Base-by-base conservation (phyloP, 2,329 filamentous ascomycete species). In the Xylariaceae sp. region DNA sequence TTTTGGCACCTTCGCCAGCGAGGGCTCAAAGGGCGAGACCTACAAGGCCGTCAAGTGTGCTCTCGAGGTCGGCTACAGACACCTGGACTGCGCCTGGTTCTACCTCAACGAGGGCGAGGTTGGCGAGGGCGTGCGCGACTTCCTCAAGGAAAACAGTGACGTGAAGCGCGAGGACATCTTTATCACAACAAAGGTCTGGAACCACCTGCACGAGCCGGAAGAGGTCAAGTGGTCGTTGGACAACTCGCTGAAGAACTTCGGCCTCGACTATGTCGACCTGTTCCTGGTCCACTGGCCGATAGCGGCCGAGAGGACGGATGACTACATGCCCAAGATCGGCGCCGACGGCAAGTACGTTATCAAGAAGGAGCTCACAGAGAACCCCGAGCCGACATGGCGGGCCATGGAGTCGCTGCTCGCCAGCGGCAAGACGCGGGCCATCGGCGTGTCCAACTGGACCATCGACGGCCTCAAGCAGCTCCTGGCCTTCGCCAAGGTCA, bases 21-120 rank as follows among this genome's bases (percentile, higher is more conserved):
- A 84, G 60, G 79, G 77, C 36, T 53, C 64, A 41, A 63, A 65
- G 44, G 73, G 73, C 24, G 71, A 77, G 60, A 70, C 70, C 28
- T 77, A 77, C 62, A 65, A 61, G 36, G 80, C 80, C 13, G 80
- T 85, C 42, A 73, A 76, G 50, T 64, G 62, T 41, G 79, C 78
- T 12, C 65, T 83, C 11, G 66, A 70, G 46, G 62, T 64, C 36
- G 79, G 79, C 28, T 83, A 83, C 60, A 67, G 77, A 29, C 76
- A 81, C 53, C 73, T 82, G 40, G 75, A 78, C 58, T 80, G 77
- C 52, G 78, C 80, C 32, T 72, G 80, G 52, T 80, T 77, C 43
- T 86, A 86, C 57, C 70, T 72, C 50, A 86, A 86, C 54, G 81
- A 79, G 52, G 58, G 57, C 8, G 75, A 78, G 51, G 72, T 79